These are phyloP conservation scores for Cystoderma amianthinum DNA, from an alignment of 768 basidiomycete species.

Conservation along the genomic window DNA sequence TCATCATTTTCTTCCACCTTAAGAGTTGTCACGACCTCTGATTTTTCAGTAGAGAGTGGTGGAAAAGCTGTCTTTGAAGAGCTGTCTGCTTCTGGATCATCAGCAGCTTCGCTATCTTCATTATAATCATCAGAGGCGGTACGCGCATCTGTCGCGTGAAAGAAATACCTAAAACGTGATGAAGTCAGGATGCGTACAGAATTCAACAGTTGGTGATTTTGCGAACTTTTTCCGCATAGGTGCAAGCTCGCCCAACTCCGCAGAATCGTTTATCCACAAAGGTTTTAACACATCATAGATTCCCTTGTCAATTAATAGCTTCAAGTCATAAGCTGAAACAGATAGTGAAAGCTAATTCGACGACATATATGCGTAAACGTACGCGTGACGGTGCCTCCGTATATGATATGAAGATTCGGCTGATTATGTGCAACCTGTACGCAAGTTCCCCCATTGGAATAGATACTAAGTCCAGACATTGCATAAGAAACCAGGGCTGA, in stretches of 20 bases:
- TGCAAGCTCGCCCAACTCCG: slow-evolving; percentile 45
- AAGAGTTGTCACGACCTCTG: slow-evolving; percentile 7
- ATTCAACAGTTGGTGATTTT: neutral
- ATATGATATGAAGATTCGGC: slow-evolving; percentile 50
- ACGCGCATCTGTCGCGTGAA: slow-evolving; percentile 56
- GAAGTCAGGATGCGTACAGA: neutral
- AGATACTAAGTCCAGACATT: slow-evolving; percentile 40
- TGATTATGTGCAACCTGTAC: slow-evolving; percentile 55
- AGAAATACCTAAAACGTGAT: slow-evolving; percentile 55
- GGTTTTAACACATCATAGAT: slow-evolving; percentile 71
- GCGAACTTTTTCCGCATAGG: slow-evolving; percentile 65
- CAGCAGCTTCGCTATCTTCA: slow-evolving; percentile 28
- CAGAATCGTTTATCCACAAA: slow-evolving; percentile 75
- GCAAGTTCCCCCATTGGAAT: slow-evolving; percentile 60
- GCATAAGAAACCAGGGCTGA: neutral
- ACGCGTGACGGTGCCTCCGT: slow-evolving; percentile 68
- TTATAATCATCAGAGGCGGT: slow-evolving; percentile 45
- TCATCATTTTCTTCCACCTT: slow-evolving; percentile 18
- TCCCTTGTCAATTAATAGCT: slow-evolving; percentile 63
- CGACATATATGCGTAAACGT: slow-evolving; percentile 18
- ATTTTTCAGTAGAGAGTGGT: too few relatives aligned
- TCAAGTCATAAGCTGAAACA: slow-evolving; percentile 59
- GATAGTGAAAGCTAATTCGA: slow-evolving; percentile 1
- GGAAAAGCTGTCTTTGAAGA: too few relatives aligned
- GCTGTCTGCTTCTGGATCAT: too few relatives aligned